Percentiles rank a stretch among this genome's conserved stretches.
phyloP scores from a whole-genome alignment of 2,329 filamentous ascomycete species.

The Phialocephala subalpina region DNA sequence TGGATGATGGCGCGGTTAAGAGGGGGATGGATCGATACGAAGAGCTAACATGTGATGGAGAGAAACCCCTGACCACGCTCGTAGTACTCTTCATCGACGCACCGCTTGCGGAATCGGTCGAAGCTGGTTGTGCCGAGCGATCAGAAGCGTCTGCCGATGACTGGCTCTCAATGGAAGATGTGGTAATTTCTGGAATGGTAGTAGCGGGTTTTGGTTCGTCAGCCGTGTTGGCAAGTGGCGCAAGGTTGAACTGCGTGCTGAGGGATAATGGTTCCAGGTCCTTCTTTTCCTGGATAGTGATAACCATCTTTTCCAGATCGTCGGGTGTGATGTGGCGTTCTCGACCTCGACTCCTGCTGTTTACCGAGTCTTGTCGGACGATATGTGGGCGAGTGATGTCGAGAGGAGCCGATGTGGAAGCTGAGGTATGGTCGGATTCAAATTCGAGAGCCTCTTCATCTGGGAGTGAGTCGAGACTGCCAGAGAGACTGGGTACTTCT shows the following conservation, averaged over 20 bases:
- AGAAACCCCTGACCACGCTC: constrained; percentile 87
- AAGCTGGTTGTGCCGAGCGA: constrained; percentile 45
- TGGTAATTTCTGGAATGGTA: constrained; percentile 60
- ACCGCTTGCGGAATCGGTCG: constrained; percentile 45
- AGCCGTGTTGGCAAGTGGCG: constrained; percentile 53
- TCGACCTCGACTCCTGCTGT: constrained; percentile 74
- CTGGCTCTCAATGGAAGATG: constrained; percentile 50
- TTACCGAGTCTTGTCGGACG: constrained; percentile 74
- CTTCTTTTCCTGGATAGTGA: constrained; percentile 87
- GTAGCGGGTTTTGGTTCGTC: constrained; percentile 45
- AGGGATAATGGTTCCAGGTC: constrained; percentile 65
- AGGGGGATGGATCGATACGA: constrained; percentile 63
- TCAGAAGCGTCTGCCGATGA: constrained; percentile 40
- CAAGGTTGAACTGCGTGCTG: constrained; percentile 44
- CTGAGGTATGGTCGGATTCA: constrained; percentile 46
- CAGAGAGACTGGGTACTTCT: constrained; percentile 76
- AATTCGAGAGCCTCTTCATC: constrained; percentile 74
- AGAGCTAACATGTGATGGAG: constrained; percentile 75
- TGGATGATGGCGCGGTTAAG: constrained; percentile 47
- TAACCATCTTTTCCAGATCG: constrained; percentile 92
- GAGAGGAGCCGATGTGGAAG: constrained; percentile 60
- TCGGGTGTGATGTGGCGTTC: constrained; percentile 93
- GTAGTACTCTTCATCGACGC: constrained; percentile 49
- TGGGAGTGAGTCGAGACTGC: constrained; percentile 77
- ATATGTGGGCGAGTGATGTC: constrained; percentile 73